A percentile compares a stretch with the other conserved stretches of the same genome.
Conservation (phyloP, 2,329 filamentous ascomycete genomes). For the Colletotrichum lentis region DNA sequence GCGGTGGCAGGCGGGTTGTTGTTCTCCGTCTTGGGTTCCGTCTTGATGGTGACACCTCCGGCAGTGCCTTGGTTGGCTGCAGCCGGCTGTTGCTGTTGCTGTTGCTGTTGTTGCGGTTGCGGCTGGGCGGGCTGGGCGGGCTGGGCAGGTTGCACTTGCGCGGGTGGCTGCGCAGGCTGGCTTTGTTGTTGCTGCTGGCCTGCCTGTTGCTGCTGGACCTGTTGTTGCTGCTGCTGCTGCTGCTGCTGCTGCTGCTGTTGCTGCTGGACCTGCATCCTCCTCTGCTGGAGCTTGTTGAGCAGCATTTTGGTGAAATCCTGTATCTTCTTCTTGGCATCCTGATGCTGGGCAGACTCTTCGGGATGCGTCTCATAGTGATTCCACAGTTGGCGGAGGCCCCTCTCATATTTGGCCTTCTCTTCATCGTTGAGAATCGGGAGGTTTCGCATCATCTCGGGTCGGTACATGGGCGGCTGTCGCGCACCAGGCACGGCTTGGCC, state of each 20-base stretch:
- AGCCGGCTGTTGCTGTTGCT: slow-evolving; percentile 34
- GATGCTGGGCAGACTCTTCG: slow-evolving; percentile 58
- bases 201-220: slow-evolving; percentile 34
- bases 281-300: slow-evolving; percentile 57
- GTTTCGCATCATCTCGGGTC: slow-evolving; percentile 60
- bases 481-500: slow-evolving; percentile 41
- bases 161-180: slow-evolving; percentile 38
- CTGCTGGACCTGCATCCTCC: slow-evolving; percentile 47
- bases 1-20: slow-evolving; percentile 20
- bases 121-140: too few species aligned
- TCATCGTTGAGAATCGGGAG: slow-evolving; percentile 60
- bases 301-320: slow-evolving; percentile 68
- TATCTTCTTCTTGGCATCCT: slow-evolving; percentile 65
- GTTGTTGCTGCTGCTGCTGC: too few species aligned
- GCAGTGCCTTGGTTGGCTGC: slow-evolving; percentile 14
- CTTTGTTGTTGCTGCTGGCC: slow-evolving; percentile 25
- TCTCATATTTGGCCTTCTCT: slow-evolving; percentile 67
- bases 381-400: slow-evolving; percentile 64
- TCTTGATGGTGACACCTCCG: slow-evolving; percentile 27
- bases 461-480: slow-evolving; percentile 54
- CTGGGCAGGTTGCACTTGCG: slow-evolving; percentile 40
- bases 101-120: slow-evolving; percentile 30
- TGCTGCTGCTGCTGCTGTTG: slow-evolving; percentile 45
- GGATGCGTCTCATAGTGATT: slow-evolving; percentile 58
- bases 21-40: slow-evolving; percentile 29